A percentile compares a stretch with the other conserved stretches of the same genome.
Evolutionary conservation across 768 basidiomycete species (phyloP).

Genomic region (Omphalotus guepiniiformis): DNA sequence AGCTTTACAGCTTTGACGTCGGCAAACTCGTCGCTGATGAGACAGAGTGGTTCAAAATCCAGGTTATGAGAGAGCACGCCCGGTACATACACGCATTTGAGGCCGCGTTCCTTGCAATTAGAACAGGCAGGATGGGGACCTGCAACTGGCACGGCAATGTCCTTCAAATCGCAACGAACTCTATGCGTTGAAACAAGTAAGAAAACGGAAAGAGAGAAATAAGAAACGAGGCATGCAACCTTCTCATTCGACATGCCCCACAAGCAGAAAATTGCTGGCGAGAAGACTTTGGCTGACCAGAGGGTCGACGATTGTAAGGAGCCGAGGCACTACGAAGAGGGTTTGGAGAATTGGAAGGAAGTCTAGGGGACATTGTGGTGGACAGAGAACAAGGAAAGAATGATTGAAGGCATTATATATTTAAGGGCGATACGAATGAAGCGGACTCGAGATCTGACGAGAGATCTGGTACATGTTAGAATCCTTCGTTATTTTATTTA

Average conservation of each 20-base stretch:
- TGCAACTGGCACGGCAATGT: constrained; percentile 53
- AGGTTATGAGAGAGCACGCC: not conserved
- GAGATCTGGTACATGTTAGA: too few species aligned
- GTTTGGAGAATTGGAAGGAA: constrained; percentile 26
- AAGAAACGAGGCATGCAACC: constrained; percentile 50
- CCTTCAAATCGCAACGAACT: constrained; percentile 92
- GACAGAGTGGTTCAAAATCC: constrained; percentile 5
- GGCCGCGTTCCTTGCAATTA: constrained; percentile 84
- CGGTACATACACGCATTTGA: constrained; percentile 88
- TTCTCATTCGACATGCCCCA: constrained; percentile 87
- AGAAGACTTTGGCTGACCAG: constrained; percentile 68
- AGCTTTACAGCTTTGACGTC: constrained; percentile 89
- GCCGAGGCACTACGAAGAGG: constrained; percentile 32
- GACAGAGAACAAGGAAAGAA: constrained; percentile 21
- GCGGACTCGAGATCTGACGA: constrained; percentile 8
- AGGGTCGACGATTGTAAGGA: constrained; percentile 38
- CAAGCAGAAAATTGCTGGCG: constrained; percentile 91
- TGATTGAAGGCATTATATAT: constrained; percentile 11
- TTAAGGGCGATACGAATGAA: constrained; percentile 8
- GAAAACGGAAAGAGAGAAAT: constrained; percentile 10
- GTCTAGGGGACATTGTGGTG: constrained; percentile 56
- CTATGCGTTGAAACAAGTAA: constrained; percentile 32
- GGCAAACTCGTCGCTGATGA: constrained; percentile 80
- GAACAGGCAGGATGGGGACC: constrained; percentile 61
- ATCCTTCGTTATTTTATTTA: too few species aligned